Evolutionary conservation across 805 yeast species (phyloP).

Genomic region (Kodamaea neixiangensis): DNA sequence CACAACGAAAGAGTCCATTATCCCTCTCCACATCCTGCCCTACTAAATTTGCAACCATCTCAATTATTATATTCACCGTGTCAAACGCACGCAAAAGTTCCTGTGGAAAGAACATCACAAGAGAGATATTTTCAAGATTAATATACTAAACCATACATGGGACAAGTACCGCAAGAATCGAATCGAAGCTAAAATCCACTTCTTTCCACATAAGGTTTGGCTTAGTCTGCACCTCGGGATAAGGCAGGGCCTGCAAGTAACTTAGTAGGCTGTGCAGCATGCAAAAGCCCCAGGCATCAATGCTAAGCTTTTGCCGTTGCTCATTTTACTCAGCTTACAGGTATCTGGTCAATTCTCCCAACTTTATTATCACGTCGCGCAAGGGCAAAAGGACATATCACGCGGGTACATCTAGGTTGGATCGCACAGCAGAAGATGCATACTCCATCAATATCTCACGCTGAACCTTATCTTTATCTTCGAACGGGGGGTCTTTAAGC

Average conservation of each 20-base stretch:
- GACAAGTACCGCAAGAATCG: not conserved
- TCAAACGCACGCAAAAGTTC: not conserved
- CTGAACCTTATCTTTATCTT: not conserved
- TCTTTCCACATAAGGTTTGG: not conserved
- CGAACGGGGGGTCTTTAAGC: not conserved
- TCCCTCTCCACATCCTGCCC: too few species aligned
- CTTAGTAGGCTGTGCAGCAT: conserved; percentile 1
- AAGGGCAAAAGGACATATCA: not conserved
- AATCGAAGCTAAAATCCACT: not conserved
- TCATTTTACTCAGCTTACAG: not conserved
- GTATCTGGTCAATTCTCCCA: not conserved
- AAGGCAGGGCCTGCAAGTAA: conserved; percentile 4
- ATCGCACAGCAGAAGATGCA: not conserved
- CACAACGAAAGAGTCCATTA: too few species aligned
- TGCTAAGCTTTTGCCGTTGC: not conserved
- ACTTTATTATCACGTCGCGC: not conserved
- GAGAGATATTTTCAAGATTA: not conserved
- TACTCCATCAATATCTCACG: not conserved
- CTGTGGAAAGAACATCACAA: not conserved
- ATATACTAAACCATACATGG: not conserved
- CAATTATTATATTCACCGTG: not conserved
- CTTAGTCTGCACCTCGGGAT: not conserved
- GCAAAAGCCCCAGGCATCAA: not conserved
- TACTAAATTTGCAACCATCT: too few species aligned
- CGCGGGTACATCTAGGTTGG: not conserved